Evolutionary conservation across 2,329 filamentous ascomycete genomes (phyloP), one percentile per base, ranked within the genome.

Genomic region (Trichoderma semiorbis): DNA sequence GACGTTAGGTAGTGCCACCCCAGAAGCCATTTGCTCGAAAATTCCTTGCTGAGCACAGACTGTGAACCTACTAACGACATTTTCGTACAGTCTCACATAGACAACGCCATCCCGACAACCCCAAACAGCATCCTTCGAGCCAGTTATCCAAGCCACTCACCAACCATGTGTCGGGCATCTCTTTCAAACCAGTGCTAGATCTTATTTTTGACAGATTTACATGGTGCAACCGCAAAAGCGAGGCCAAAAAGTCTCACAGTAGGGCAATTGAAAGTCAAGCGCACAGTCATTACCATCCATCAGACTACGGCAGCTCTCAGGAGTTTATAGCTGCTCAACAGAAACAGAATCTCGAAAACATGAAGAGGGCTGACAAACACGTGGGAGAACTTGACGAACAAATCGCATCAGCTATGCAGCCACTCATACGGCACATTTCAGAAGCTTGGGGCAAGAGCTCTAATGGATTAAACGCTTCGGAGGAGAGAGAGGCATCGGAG

Each of bases 151-250:
- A 14, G 12, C 24, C 47, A 32, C 32, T 32, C 3, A 11, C 21
- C 11, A n/a, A 7, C 8, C n/a, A 28, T 34, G 5, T 26, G 18
- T 26, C 36, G 10, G 68, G 69, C 12, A 12, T 30, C 18, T 67
- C 74, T 3, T 66, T 73, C 50, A 76, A 65, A 53, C 30, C 14
- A 3, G 14, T 78, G 2, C 70, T 74, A 18, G 75, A 78, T 14
- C 39, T 75, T 2, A n/a, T 79, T 7, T 75, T 73, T 26, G 75
- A 80, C 8, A 75, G 75, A 58, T 71, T 75, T 5, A 65, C 67
- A 58, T 75, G 73, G 66, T 76, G 69, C 18, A 73, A 73, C 43
- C 72, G 75, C 21, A 71, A 74, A 58, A 72, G 75, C 7, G 58
- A 69, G 3, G 74, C 75, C 21, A 73, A 73, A 5, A 75, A 72